A percentile compares a stretch with the other conserved stretches of the same genome.
phyloP scores from a whole-genome alignment of 2,329 filamentous ascomycete species.

The Diaporthe eres region DNA sequence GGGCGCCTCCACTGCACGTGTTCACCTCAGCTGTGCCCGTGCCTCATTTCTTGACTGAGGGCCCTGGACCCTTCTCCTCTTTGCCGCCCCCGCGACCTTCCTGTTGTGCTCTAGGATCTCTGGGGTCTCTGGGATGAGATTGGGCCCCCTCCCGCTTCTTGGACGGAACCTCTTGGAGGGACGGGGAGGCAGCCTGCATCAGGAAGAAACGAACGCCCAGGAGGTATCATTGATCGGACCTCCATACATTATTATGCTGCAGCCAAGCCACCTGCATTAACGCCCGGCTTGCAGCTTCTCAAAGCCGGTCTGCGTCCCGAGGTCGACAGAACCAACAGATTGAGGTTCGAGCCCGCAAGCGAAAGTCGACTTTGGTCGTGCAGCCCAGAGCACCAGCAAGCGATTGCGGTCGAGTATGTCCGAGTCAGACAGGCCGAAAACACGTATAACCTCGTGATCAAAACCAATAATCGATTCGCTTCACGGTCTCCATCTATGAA shows the following conservation, averaged over 20 bases:
- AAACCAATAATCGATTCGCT: constrained; percentile 14
- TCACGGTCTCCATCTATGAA: background rate
- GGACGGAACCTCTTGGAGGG: background rate
- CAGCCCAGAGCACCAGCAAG: background rate
- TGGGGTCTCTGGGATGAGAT: background rate
- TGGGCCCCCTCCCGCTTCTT: background rate
- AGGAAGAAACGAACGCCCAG: background rate
- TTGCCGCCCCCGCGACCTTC: constrained; percentile 10
- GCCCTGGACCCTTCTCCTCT: background rate
- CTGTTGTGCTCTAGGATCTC: constrained; percentile 17
- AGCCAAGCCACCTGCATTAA: constrained; percentile 21
- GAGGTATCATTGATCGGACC: background rate
- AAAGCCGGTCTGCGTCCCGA: background rate
- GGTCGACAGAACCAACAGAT: background rate
- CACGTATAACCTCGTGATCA: background rate
- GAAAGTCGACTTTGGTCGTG: background rate
- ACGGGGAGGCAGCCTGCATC: background rate
- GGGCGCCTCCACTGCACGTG: constrained; percentile 15
- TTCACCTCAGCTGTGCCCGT: background rate
- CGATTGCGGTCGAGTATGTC: background rate
- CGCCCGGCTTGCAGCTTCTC: background rate
- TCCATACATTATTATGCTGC: background rate
- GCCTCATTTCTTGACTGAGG: background rate
- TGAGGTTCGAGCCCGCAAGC: background rate
- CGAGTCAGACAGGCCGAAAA: constrained; percentile 7